phyloP scores from a whole-genome alignment of 179 eudicot species.

The Nepenthes alata region DNA sequence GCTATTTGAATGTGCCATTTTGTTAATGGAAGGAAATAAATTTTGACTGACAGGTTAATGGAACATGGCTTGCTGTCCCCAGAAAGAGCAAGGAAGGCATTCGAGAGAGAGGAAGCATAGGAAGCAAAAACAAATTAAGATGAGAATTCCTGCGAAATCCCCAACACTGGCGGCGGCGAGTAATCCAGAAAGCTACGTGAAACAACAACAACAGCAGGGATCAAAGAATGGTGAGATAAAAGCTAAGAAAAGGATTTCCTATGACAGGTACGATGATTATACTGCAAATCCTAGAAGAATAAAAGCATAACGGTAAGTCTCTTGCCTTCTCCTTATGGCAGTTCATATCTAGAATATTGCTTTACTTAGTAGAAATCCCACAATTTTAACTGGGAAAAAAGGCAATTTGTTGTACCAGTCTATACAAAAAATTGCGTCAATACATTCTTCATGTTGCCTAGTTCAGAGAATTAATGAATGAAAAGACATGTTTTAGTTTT shows the following conservation, averaged over 20 bases:
- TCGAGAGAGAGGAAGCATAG: conserved; percentile 79
- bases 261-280: conserved; percentile 45
- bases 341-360: neutral
- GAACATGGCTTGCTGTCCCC: conserved; percentile 79
- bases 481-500: no score
- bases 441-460: no score
- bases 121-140: conserved; percentile 58
- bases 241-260: conserved; percentile 39
- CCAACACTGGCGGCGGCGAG: conserved; percentile 19
- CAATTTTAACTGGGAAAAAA: no score
- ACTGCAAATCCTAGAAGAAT: conserved; percentile 56
- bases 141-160: conserved; percentile 66
- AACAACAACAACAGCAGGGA: conserved; percentile 28
- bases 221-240: conserved; percentile 50
- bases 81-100: conserved; percentile 65
- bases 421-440: no score
- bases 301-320: conserved; percentile 24
- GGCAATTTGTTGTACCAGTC: no score
- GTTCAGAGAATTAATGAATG: no score
- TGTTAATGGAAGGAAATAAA: neutral
- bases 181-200: conserved; percentile 50
- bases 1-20: neutral
- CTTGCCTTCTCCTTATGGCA: neutral
- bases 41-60: conserved; percentile 53
- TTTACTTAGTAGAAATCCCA: neutral